Evolutionary conservation across 106 monocot species (phyloP).

Genomic region (Agapanthus africanus): DNA sequence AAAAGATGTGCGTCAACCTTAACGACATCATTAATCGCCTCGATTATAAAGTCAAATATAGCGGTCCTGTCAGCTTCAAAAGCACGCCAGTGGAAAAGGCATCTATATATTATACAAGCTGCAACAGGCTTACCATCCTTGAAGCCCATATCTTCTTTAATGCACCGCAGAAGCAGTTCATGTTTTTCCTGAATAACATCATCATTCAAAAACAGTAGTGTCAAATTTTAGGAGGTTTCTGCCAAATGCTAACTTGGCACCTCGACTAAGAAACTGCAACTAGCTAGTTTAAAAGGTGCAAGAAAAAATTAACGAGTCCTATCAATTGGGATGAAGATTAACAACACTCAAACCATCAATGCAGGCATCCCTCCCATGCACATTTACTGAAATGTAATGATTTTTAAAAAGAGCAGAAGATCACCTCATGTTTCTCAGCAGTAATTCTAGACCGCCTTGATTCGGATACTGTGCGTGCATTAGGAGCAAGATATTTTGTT

Average conservation of each 20-base stretch:
- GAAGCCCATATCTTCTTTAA: constrained; percentile 82
- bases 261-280: too few species aligned
- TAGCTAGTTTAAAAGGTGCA: too few species aligned
- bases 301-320: too few species aligned
- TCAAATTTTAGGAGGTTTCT: too few species aligned
- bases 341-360: too few species aligned
- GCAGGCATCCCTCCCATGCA: too few species aligned
- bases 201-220: constrained; percentile 9
- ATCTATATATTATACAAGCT: constrained; percentile 74
- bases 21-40: constrained; percentile 70
- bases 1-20: constrained; percentile 46
- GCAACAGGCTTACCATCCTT: constrained; percentile 79
- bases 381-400: too few species aligned
- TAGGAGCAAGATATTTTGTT: constrained; percentile 40
- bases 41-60: constrained; percentile 79
- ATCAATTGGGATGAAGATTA: too few species aligned
- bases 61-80: constrained; percentile 80
- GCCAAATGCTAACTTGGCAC: too few species aligned
- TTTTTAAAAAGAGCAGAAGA: too few species aligned
- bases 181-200: constrained; percentile 63
- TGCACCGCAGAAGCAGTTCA: constrained; percentile 68
- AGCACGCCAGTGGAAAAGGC: constrained; percentile 63
- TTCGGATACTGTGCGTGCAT: constrained; percentile 37
- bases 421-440: constrained; percentile 69
- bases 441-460: constrained; percentile 45